phyloP scores from a whole-genome alignment of 257 asterid genomes.

The Primulina eburnea region DNA sequence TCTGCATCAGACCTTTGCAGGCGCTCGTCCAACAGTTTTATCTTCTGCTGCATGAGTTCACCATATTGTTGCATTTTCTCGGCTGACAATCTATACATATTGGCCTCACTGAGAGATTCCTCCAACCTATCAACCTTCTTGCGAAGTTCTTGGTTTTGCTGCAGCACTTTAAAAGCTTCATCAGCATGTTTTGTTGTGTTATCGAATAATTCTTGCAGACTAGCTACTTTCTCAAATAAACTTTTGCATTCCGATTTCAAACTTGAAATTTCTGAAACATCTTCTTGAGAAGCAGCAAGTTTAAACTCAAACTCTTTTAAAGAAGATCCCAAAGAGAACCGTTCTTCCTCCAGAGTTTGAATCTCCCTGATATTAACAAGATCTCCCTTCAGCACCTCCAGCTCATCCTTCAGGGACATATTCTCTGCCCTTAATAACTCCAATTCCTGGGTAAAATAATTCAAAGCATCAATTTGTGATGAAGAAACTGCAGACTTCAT shows the following conservation, averaged over 20 bases:
- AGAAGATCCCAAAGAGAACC: constrained; percentile 55
- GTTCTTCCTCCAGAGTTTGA: constrained; percentile 67
- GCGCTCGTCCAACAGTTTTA: constrained; percentile 74
- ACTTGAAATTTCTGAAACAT: constrained; percentile 54
- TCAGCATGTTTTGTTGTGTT: constrained; percentile 76
- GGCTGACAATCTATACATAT: constrained; percentile 62
- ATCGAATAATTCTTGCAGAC: constrained; percentile 59
- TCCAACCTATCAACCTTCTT: constrained; percentile 81
- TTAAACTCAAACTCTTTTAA: constrained; percentile 60
- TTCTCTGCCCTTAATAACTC: constrained; percentile 64
- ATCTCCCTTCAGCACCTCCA: constrained; percentile 55
- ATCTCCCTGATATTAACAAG: constrained; percentile 52
- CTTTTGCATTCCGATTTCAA: constrained; percentile 63
- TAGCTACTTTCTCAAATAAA: constrained; percentile 69
- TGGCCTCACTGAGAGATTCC: constrained; percentile 78
- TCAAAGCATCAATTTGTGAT: constrained; percentile 29
- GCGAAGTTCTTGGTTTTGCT: constrained; percentile 85
- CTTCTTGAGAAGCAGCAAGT: constrained; percentile 71
- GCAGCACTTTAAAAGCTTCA: constrained; percentile 65
- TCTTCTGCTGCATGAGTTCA: constrained; percentile 77
- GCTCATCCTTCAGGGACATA: constrained; percentile 60
- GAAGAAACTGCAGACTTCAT: constrained; percentile 36
- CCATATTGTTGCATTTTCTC: constrained; percentile 73
- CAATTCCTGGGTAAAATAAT: constrained; percentile 53
- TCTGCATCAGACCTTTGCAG: constrained; percentile 88